Base-by-base conservation (phyloP, 257 asterid species). In the Solanum dulcamara region DNA sequence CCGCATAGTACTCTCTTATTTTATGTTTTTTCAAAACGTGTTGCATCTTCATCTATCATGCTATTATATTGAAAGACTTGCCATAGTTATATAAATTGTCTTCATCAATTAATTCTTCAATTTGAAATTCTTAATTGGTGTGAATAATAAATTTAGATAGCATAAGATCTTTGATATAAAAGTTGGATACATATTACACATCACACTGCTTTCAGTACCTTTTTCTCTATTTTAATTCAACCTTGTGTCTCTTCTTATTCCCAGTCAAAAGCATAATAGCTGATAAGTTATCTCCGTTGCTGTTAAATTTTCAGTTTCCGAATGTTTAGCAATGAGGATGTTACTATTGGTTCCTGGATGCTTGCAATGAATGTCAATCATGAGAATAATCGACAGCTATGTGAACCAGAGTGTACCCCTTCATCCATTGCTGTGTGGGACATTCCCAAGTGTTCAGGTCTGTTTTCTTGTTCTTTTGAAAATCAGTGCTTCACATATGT, bases 331-430 rank as follows among this genome's bases (percentile, higher is more conserved):
- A 97, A 97, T 68, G 99, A 97, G 91, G 99, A 97, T 89, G 99
- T 97, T 11, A 97, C 99, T 18, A 97, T 97, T 85, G 99, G 99
- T 84, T 91, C 99, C 13, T 97, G 99, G 99, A 97, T 97, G 98
- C 98, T 97, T 48, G 98, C 99, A 14, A 97, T 97, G 99, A 97
- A 97, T 84, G 98, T 97, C 71, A 89, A 91, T 81, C 98, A 93
- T 57, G 99, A 97, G 92, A 90, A 93, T 74, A 90, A 92, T 81
- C 90, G 92, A 87, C 85, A 64, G 42, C 93, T 97, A 46, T 97
- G 99, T 79, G 91, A 87, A 85, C 88, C 91, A 9, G 94, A 92
- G 81, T 97, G 99, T 66, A 89, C 96, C 10, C 81, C 95, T 48
- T 84, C 93, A 11, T 94, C 97, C 71, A 92, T 97, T 84, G 98